phyloP scores from a whole-genome alignment of 2,329 filamentous ascomycete species.

The Stemphylium lycopersici region DNA sequence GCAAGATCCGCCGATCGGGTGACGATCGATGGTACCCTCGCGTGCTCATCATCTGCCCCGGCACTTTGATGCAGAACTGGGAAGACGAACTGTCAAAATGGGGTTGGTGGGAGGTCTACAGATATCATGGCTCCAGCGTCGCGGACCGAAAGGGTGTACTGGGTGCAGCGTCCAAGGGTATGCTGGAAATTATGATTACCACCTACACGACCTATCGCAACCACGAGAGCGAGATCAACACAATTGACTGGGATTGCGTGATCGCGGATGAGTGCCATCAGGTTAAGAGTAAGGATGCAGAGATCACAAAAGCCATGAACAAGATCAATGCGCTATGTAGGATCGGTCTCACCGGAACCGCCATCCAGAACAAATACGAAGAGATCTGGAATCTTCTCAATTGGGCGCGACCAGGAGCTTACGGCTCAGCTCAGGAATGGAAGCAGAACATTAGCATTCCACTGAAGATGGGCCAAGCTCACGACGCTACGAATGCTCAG shows the following conservation, averaged over 20 bases:
- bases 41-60: slow-evolving; percentile 85
- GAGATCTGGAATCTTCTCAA: slow-evolving; percentile 96
- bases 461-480: slow-evolving; percentile 85
- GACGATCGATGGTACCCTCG: slow-evolving; percentile 77
- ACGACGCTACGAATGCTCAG: slow-evolving; percentile 84
- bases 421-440: slow-evolving; percentile 76
- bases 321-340: slow-evolving; percentile 89
- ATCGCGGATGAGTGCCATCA: slow-evolving; percentile 93
- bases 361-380: slow-evolving; percentile 97
- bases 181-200: slow-evolving; percentile 89
- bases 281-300: slow-evolving; percentile 79
- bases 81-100: slow-evolving; percentile 82
- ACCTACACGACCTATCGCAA: slow-evolving; percentile 88
- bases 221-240: slow-evolving; percentile 78
- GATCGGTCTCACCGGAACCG: slow-evolving; percentile 91
- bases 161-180: slow-evolving; percentile 73
- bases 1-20: slow-evolving; percentile 73
- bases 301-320: slow-evolving; percentile 84
- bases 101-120: slow-evolving; percentile 93
- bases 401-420: slow-evolving; percentile 86
- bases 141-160: slow-evolving; percentile 72
- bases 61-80: slow-evolving; percentile 90
- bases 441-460: slow-evolving; percentile 77
- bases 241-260: slow-evolving; percentile 89
- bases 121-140: slow-evolving; percentile 71